These are phyloP conservation scores for Penicillium argentinense DNA, from an alignment of 495 filamentous ascomycete species.

Conservation along the genomic window DNA sequence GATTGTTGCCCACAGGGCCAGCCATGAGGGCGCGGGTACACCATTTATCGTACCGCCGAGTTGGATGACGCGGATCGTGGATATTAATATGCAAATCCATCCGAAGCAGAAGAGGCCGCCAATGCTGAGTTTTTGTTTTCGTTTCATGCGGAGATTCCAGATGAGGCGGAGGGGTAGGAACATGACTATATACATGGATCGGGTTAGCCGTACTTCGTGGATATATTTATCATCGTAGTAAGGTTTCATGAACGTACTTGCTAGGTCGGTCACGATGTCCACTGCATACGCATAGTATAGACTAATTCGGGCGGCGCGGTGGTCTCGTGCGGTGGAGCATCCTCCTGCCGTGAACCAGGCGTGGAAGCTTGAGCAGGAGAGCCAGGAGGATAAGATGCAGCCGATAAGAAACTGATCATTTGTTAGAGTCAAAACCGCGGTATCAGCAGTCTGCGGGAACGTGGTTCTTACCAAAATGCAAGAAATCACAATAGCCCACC, in stretches of 20 bases:
- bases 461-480: slow-evolving; percentile 32
- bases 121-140: slow-evolving; percentile 46
- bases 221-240: too few species aligned
- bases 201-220: background rate
- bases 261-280: slow-evolving; percentile 46
- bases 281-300: slow-evolving; percentile 42
- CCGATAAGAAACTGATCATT: slow-evolving; percentile 29
- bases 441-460: background rate
- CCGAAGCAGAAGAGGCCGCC: slow-evolving; percentile 49
- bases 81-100: slow-evolving; percentile 51
- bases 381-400: slow-evolving; percentile 37
- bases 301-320: slow-evolving; percentile 33
- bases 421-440: background rate
- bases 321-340: slow-evolving; percentile 32
- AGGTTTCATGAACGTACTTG: slow-evolving; percentile 33
- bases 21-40: slow-evolving; percentile 21
- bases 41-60: slow-evolving; percentile 18
- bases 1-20: slow-evolving; percentile 28
- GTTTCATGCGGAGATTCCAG: slow-evolving; percentile 45
- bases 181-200: slow-evolving; percentile 36
- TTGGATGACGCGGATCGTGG: slow-evolving; percentile 47
- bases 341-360: slow-evolving; percentile 40
- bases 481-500: slow-evolving; percentile 32
- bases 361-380: slow-evolving; percentile 34
- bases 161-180: slow-evolving; percentile 50